Conservation (phyloP, 73 alveolate species). For the Paramecium sonneborni region DNA sequence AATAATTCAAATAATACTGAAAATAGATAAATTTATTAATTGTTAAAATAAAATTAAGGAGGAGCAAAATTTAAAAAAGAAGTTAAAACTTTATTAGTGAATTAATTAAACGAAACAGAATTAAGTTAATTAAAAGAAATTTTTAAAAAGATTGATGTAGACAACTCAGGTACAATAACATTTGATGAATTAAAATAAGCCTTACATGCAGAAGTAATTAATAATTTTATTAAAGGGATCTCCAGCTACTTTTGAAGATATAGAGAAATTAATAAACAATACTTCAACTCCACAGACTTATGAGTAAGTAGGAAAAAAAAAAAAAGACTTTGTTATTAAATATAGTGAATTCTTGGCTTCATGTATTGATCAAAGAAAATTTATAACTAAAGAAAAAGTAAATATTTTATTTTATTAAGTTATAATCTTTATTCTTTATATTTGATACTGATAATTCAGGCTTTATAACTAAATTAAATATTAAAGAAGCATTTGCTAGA, state of each 20-base stretch:
- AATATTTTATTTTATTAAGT: not conserved
- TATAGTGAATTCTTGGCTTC: slow-evolving; percentile 82
- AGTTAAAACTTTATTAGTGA: slow-evolving; percentile 74
- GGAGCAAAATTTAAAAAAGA: slow-evolving; percentile 75
- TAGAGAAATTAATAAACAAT: slow-evolving; percentile 71
- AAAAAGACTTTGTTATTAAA: slow-evolving; percentile 39
- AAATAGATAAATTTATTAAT: slow-evolving; percentile 43
- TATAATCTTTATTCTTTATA: slow-evolving; percentile 64
- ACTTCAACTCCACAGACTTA: slow-evolving; percentile 63
- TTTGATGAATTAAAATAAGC: slow-evolving; percentile 87
- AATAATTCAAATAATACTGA: not conserved
- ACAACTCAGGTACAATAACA: slow-evolving; percentile 90
- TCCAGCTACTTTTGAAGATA: slow-evolving; percentile 77
- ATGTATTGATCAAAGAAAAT: slow-evolving; percentile 69
- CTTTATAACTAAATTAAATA: slow-evolving; percentile 51
- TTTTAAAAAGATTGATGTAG: slow-evolving; percentile 86
- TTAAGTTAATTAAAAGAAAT: slow-evolving; percentile 79
- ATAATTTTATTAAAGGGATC: slow-evolving; percentile 4
- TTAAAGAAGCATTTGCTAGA: slow-evolving; percentile 66
- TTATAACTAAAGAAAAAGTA: slow-evolving; percentile 71
- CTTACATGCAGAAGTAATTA: slow-evolving; percentile 60
- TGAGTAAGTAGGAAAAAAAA: slow-evolving; percentile 20
- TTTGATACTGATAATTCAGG: slow-evolving; percentile 65
- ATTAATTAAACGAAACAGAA: slow-evolving; percentile 77
- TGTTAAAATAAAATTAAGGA: slow-evolving; percentile 66